Conservation (phyloP, 1,284 basidiomycete species). For the Fomitopsis schrenkii region DNA sequence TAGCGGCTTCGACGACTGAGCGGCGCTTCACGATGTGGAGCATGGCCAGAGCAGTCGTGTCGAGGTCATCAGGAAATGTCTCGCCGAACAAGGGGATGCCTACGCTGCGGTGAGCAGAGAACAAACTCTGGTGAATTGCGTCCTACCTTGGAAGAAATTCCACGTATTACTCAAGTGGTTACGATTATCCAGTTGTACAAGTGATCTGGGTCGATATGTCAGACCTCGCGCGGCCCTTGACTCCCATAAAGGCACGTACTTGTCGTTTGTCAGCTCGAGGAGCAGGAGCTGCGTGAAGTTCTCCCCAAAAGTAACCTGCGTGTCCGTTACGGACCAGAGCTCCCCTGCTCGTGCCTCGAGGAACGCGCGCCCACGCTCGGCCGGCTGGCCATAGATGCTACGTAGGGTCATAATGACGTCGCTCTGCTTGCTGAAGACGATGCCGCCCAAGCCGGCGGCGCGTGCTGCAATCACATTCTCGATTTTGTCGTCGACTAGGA, state of each 20-base stretch:
- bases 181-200: conserved; percentile 39
- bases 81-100: conserved; percentile 24
- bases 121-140: not conserved
- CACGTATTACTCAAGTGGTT: conserved; percentile 29
- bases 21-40: conserved; percentile 32
- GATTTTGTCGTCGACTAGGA: conserved; percentile 56
- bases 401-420: no score
- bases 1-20: conserved; percentile 34
- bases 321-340: conserved; percentile 42
- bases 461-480: conserved; percentile 54
- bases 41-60: conserved; percentile 46
- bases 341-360: conserved; percentile 37
- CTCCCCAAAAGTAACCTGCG: conserved; percentile 37
- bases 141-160: conserved; percentile 48
- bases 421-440: conserved; percentile 33
- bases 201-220: conserved; percentile 22
- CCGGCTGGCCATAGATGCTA: no score
- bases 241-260: conserved; percentile 21
- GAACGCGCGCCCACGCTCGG: conserved; percentile 33
- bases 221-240: not conserved
- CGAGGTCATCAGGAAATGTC: conserved; percentile 46
- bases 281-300: conserved; percentile 56
- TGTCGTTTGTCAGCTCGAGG: conserved; percentile 44
- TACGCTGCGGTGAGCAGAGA: conserved; percentile 12
- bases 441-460: conserved; percentile 48